Conservation (phyloP, 106 monocot species). For the Dioscorea dumetorum region DNA sequence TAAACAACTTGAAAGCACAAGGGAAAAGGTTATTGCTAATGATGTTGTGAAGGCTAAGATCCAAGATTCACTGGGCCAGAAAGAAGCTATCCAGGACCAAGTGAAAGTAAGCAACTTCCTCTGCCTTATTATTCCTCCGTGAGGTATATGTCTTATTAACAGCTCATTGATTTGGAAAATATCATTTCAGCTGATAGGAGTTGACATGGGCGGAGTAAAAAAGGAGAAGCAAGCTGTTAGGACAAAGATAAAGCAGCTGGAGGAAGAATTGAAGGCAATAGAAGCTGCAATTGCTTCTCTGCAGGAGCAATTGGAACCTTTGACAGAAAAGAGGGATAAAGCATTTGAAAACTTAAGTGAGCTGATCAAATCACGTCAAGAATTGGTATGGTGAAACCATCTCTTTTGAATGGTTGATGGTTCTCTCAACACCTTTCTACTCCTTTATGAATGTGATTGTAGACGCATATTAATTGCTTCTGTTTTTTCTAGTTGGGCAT, state of each 20-base stretch:
- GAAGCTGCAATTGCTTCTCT: slow-evolving; percentile 48
- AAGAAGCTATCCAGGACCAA: slow-evolving; percentile 65
- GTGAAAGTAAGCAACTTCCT: slow-evolving; percentile 58
- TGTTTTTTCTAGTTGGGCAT: no score
- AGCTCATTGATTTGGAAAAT: neutral
- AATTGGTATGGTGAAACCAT: slow-evolving; percentile 23
- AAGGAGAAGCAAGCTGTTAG: slow-evolving; percentile 70
- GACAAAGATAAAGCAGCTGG: slow-evolving; percentile 52
- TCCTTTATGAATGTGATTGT: no score
- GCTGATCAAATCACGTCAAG: slow-evolving; percentile 52
- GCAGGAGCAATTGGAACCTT: slow-evolving; percentile 35
- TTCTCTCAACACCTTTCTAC: no score
- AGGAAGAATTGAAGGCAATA: slow-evolving; percentile 50
- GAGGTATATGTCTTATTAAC: neutral
- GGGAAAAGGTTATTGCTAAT: slow-evolving; percentile 74
- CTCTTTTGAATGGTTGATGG: neutral
- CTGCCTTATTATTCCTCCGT: neutral
- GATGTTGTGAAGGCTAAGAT: slow-evolving; percentile 54
- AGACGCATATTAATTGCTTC: no score
- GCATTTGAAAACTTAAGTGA: slow-evolving; percentile 44
- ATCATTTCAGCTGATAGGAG: slow-evolving; percentile 57
- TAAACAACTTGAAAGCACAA: slow-evolving; percentile 78
- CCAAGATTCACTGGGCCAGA: slow-evolving; percentile 55
- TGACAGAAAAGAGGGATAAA: slow-evolving; percentile 48
- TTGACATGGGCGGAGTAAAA: slow-evolving; percentile 55